Base-by-base conservation (phyloP, 2,329 filamentous ascomycete species). In the Aspergillus felis region DNA sequence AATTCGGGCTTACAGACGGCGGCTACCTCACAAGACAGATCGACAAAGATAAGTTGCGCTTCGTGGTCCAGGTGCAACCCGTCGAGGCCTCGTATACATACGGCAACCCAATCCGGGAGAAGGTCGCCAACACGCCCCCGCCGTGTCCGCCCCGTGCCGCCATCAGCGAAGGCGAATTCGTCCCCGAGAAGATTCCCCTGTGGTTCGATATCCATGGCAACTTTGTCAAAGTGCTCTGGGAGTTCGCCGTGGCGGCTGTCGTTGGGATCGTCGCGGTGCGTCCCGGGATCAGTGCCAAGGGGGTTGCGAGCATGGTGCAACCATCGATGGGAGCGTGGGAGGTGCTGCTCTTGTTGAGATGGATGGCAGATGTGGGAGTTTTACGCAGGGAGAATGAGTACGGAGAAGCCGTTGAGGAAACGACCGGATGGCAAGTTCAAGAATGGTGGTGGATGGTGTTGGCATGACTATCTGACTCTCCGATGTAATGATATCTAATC, bases 151-250 rank as follows among this genome's bases (percentile, higher is more conserved):
- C 66, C 3, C 52, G 51, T 2, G 51, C 52, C 1, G 28, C 59
- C n/a, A 24, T 51, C 12, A n/a, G 47, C 4, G 22, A 54, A n/a
- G 35, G 42, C 14, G 41, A 51, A 12, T 52, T 51, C 4, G 17
- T 63, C 3, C 63, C 69, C 0, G 65, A 64, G 10, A 74, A 68
- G 41, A 73, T 79, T 24, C 80, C 80, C 0, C 54, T 80, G 14
- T 82, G 80, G 80, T 71, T 76, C 54, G 79, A 81, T 61, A 78
- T 82, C 51, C 76, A 81, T 54, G 74, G 73, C 0, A 65, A 72
- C 14, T 66, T 73, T 24, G 62, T 71, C 28, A 56, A 42, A 3
- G 60, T 68, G n/a, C 61, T 71, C 22, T 82, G 80, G 80, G 72
- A 78, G 10, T 66, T 74, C 51, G 71, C 73, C 10, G 57, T 78